These are phyloP conservation scores for Phytophthora hybrid DNA, from an alignment of 352 stramenopile genomes.

Conservation along the genomic window DNA sequence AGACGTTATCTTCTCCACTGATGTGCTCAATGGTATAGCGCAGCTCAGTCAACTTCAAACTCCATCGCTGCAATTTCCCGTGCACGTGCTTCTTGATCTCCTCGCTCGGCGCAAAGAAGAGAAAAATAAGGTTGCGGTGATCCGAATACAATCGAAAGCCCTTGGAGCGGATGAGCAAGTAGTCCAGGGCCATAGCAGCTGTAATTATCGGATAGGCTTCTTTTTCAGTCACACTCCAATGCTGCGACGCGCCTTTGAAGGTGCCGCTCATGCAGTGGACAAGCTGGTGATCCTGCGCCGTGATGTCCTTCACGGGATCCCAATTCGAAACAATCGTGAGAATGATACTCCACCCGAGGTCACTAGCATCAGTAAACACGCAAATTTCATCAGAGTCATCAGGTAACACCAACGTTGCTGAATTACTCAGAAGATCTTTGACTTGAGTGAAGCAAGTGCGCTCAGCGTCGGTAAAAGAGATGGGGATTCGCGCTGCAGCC, in stretches of 20 bases:
- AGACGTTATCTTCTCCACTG: slow-evolving; percentile 7
- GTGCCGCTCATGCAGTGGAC: neutral
- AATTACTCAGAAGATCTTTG: neutral
- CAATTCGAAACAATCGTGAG: neutral
- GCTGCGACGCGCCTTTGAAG: neutral
- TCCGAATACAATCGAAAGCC: neutral
- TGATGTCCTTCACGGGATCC: neutral
- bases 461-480: neutral
- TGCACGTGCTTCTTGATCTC: neutral
- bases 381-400: neutral
- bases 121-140: neutral
- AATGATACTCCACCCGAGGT: neutral
- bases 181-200: neutral
- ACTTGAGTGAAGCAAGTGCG: neutral
- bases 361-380: no score
- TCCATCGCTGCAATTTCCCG: neutral
- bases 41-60: slow-evolving; percentile 16
- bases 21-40: slow-evolving; percentile 15
- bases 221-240: neutral
- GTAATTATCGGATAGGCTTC: neutral
- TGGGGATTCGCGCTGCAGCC: neutral
- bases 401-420: neutral
- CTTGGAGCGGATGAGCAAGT: neutral
- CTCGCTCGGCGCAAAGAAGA: neutral
- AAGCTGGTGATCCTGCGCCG: neutral